Evolutionary conservation across 2,329 filamentous ascomycete genomes (phyloP).

Genomic region (Ophiognomonia clavigignenti-juglandacearum): DNA sequence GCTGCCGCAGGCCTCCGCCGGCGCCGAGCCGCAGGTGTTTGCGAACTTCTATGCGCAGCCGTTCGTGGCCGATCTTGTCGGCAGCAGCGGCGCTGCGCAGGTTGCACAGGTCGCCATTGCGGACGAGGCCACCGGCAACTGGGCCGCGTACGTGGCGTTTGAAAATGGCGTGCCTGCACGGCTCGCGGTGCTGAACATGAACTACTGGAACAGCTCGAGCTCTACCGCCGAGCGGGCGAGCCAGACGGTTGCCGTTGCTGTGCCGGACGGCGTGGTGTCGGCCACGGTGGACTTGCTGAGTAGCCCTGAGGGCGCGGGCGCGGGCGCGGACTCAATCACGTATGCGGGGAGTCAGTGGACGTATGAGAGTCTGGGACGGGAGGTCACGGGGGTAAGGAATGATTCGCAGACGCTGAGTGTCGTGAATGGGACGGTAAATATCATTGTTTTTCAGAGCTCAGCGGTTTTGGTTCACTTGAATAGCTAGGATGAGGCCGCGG

Average conservation of each 20-base stretch:
- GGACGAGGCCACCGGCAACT: conserved; percentile 19
- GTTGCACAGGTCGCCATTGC: conserved; percentile 20
- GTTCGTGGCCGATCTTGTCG: conserved; percentile 31
- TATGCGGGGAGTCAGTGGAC: conserved; percentile 35
- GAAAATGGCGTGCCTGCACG: conserved; percentile 23
- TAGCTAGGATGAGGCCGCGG: neutral
- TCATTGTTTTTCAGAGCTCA: conserved; percentile 25
- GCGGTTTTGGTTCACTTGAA: conserved; percentile 21
- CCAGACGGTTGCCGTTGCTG: conserved; percentile 19
- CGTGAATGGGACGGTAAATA: conserved; percentile 20
- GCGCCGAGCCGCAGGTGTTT: conserved; percentile 27
- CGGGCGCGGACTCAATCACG: conserved; percentile 27
- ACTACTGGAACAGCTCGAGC: conserved; percentile 31
- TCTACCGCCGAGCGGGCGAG: conserved; percentile 20
- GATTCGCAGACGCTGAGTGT: conserved; percentile 25
- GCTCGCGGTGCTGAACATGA: conserved; percentile 27
- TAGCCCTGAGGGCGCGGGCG: conserved; percentile 30
- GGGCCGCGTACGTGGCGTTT: conserved; percentile 27
- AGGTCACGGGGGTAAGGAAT: conserved; percentile 27
- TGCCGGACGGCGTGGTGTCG: conserved; percentile 18
- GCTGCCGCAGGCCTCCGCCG: conserved; percentile 26
- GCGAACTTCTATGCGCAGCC: conserved; percentile 33
- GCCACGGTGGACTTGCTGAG: conserved; percentile 26
- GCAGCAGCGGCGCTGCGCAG: conserved; percentile 24
- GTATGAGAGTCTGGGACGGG: conserved; percentile 26